Evolutionary conservation across 2,329 filamentous ascomycete genomes (phyloP).

Genomic region (Colletotrichum salicis): DNA sequence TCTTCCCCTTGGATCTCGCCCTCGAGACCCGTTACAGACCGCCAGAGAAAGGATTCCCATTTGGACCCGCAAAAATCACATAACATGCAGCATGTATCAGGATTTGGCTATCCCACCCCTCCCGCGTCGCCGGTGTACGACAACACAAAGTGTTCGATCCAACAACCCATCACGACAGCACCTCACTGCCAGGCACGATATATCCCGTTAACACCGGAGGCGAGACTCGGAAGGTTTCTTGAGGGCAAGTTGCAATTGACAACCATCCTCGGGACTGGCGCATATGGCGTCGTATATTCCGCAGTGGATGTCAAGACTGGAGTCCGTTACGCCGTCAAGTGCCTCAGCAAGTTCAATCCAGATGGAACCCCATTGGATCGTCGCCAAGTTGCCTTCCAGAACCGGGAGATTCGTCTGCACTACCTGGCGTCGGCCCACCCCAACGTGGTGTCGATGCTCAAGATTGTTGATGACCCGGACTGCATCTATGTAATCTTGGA

Average conservation of each 20-base stretch:
- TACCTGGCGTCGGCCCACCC: slow-evolving; percentile 88
- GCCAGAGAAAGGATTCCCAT: slow-evolving; percentile 28
- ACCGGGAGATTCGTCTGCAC: slow-evolving; percentile 91
- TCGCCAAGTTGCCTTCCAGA: slow-evolving; percentile 89
- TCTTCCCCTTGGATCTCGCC: slow-evolving; percentile 35
- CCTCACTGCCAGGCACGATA: slow-evolving; percentile 56
- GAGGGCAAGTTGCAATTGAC: slow-evolving; percentile 86
- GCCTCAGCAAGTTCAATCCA: slow-evolving; percentile 87
- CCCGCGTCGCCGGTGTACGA: slow-evolving; percentile 67
- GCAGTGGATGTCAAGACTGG: slow-evolving; percentile 86
- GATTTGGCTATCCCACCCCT: slow-evolving; percentile 67
- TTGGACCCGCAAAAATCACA: slow-evolving; percentile 46
- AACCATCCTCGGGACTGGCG: slow-evolving; percentile 88
- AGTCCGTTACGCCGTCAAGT: slow-evolving; percentile 93
- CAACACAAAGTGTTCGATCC: slow-evolving; percentile 56
- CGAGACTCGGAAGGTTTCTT: slow-evolving; percentile 85
- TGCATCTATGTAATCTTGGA: slow-evolving; percentile 97
- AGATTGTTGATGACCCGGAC: slow-evolving; percentile 90
- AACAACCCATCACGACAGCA: slow-evolving; percentile 49
- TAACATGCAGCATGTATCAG: slow-evolving; percentile 70
- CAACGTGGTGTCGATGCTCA: slow-evolving; percentile 92
- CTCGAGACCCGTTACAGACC: slow-evolving; percentile 38
- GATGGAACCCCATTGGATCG: slow-evolving; percentile 79
- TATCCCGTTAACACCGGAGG: slow-evolving; percentile 77
- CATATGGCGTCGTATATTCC: slow-evolving; percentile 95